Conservation (phyloP, 2,329 filamentous ascomycete genomes). For the Beauveria scarabaeidicola region DNA sequence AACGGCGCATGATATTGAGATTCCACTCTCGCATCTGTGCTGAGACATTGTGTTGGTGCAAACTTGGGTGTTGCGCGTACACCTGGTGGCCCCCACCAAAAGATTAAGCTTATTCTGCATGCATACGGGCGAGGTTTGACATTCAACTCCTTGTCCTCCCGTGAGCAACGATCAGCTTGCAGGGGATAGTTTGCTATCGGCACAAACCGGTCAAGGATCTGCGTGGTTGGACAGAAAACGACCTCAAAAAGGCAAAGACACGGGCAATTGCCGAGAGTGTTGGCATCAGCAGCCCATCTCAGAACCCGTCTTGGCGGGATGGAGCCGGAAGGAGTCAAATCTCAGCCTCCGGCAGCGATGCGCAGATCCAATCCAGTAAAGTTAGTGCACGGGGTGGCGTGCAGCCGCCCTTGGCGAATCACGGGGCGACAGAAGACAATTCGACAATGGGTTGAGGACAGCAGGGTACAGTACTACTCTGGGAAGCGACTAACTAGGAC, state of each 20-base stretch:
- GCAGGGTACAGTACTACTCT: not conserved
- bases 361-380: constrained; percentile 1
- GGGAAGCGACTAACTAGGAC: not conserved
- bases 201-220: not conserved
- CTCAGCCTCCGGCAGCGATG: constrained; percentile 3
- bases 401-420: not conserved
- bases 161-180: not conserved
- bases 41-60: constrained; percentile 5
- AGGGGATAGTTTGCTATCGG: not conserved
- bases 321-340: not conserved
- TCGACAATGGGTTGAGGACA: not conserved
- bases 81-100: not conserved
- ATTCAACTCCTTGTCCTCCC: not conserved
- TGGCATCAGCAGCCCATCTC: not conserved
- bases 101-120: not conserved
- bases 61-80: not conserved
- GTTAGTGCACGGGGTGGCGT: not conserved
- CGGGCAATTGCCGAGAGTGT: not conserved
- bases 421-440: not conserved
- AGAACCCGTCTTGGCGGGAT: constrained; percentile 1
- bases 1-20: not conserved
- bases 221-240: no score
- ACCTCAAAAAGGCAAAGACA: not conserved
- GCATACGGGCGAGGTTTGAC: not conserved
- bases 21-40: not conserved